Conservation (phyloP, 1,284 basidiomycete genomes). For the Lignosus rhinocerotis region DNA sequence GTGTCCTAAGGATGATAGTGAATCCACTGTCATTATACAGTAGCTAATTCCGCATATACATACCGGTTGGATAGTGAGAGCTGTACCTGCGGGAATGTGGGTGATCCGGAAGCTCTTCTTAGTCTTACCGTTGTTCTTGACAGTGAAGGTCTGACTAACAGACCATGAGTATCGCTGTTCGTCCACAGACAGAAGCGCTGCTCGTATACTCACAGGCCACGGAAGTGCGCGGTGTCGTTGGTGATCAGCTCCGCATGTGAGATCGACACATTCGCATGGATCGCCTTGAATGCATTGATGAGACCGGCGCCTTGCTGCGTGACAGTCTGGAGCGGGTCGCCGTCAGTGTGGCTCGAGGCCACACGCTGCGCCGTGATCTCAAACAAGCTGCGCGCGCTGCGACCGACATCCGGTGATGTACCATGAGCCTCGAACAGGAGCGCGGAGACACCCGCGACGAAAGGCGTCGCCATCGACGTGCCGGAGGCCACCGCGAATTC, state of each 20-base stretch:
- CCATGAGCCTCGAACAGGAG: conserved; percentile 61
- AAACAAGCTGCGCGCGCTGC: conserved; percentile 49
- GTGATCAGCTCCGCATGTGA: conserved; percentile 61
- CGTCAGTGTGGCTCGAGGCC: conserved; percentile 46
- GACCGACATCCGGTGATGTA: conserved; percentile 41
- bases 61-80: conserved; percentile 43
- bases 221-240: conserved; percentile 70
- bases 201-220: conserved; percentile 39
- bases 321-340: conserved; percentile 56
- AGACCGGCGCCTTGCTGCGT: conserved; percentile 69
- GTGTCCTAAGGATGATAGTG: conserved; percentile 26
- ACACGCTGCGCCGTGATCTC: conserved; percentile 59
- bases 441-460: conserved; percentile 65
- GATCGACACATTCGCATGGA: conserved; percentile 55
- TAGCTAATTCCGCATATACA: conserved; percentile 4
- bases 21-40: not conserved
- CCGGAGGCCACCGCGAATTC: conserved; percentile 47
- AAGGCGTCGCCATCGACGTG: conserved; percentile 48
- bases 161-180: not conserved
- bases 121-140: conserved; percentile 45
- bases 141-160: conserved; percentile 47
- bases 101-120: conserved; percentile 46
- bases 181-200: conserved; percentile 5
- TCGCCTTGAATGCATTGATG: conserved; percentile 63
- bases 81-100: conserved; percentile 57